Base-by-base conservation (phyloP, 495 filamentous ascomycete genomes). In the Hamigera avellanea region DNA sequence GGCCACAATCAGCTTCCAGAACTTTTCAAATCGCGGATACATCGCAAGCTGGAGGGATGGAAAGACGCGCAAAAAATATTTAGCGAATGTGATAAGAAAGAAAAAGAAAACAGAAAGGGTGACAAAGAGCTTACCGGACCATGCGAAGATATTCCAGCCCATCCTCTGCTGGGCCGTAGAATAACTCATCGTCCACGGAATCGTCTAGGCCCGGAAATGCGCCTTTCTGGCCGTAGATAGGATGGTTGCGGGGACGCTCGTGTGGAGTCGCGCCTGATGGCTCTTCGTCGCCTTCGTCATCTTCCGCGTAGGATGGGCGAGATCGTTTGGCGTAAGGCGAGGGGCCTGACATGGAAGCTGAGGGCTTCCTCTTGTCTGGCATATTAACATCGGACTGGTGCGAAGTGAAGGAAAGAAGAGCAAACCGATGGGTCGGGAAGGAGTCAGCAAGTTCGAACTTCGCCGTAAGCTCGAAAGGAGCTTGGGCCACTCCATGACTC, bases 141-240 rank as follows among this genome's bases (percentile, higher is more conserved):
- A 82, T 78, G 52, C 70, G 72, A 15, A 93, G 59, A 58, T 93
- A 93, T 36, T 75, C 72, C 18, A 91, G 33, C 3, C 81, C 86
- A 54, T 83, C 72, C 14, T 68, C 67, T 28, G 66, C 59, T 7
- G 57, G 55, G 2, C 64, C 69, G 36, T 75, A 72, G 33, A 61
- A 62, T 14, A 70, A 46, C 37, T 62, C 66, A 35, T 66, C 64
- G 12, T 70, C 68, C 26, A 58, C 67, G 2, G 36, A 39, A 19
- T 66, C 64, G 19, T 83, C 80, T n/a, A 85, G 59, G 17, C 80
- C 78, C 0, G 85, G 84, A 45, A 93, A 86, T 14, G 75, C 83
- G 44, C 75, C 66, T 41, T 77, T 77, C 49, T 91, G 86, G 31
- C 86, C 83, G 45, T 78, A 87, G 8, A 74, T 67, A 2, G 73